Evolutionary conservation across 257 asterid genomes (phyloP), one percentile per base, ranked within the genome.

Genomic region (Solanum sparsipilum): DNA sequence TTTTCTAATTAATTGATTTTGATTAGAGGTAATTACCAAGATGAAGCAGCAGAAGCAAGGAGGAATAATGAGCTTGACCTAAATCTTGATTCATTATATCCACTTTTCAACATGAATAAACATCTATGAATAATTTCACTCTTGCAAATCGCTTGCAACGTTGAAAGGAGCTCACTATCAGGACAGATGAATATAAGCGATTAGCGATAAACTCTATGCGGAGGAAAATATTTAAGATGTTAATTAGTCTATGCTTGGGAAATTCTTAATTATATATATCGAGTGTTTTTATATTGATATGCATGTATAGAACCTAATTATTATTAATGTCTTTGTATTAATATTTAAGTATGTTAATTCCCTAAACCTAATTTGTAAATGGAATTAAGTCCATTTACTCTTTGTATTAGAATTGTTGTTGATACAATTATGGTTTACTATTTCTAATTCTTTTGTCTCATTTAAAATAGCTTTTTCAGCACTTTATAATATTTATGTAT

Each of bases 21-120:
- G 0, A 82, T 48, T 89, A 94, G 95, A 32, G 94, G 92, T 7
- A 90, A 83, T 27, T 91, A 88, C 75, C 92, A 91, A 72, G 95
- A 92, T 72, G 94, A 87, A 88, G 92, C 93, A n/a, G 88, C 88
- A 82, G 98, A 90, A 87, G 91, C 87, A 1, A 89, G 94, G 89
- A 93, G 96, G 88, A 93, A 20, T 56, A 20, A 94, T 72, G 97
- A 93, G 86, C 95, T 96, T 23, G 99, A 96, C 89, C 95, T 96
- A 86, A 94, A 94, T 85, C 94, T 95, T 72, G 98, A 94, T 87
- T 95, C 98, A 6, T 94, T 96, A 88, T 96, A 92, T 88, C 90
- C 97, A 13, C 94, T 95, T 93, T 88, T 90, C 95, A 84, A 84
- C 92, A 71, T 90, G 63, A 89, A 73, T 38, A 63, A 31, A 29